phyloP scores from a whole-genome alignment of 257 asterid species.

The Nyctanthes arbortristis region DNA sequence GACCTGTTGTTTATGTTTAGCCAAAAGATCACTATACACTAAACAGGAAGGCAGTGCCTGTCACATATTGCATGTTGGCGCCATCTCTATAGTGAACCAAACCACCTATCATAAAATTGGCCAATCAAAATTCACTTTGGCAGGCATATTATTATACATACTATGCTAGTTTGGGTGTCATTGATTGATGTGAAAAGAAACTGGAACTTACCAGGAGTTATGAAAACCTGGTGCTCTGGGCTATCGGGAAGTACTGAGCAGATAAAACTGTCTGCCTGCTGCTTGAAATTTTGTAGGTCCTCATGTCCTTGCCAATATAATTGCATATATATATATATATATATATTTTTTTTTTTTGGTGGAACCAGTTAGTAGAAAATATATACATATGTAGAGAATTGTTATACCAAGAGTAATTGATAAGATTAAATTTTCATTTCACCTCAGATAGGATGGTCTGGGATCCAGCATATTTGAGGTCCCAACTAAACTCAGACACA shows the following conservation, averaged over 20 bases:
- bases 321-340: too few relatives aligned
- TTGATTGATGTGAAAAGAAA: too few relatives aligned
- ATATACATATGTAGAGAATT: too few relatives aligned
- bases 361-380: too few relatives aligned
- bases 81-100: slow-evolving; percentile 72
- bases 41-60: slow-evolving; percentile 62
- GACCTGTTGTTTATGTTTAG: slow-evolving; percentile 44
- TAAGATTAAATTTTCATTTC: background rate
- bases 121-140: too few relatives aligned
- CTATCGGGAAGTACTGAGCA: slow-evolving; percentile 71
- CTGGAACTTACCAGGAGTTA: slow-evolving; percentile 77
- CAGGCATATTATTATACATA: background rate
- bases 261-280: slow-evolving; percentile 67
- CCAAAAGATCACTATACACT: slow-evolving; percentile 51
- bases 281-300: slow-evolving; percentile 47
- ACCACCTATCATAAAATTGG: slow-evolving; percentile 46
- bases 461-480: slow-evolving; percentile 81
- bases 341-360: too few relatives aligned
- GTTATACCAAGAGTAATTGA: too few relatives aligned
- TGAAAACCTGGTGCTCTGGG: slow-evolving; percentile 60
- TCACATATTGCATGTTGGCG: slow-evolving; percentile 81
- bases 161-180: background rate
- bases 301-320: slow-evolving; percentile 50
- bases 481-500: slow-evolving; percentile 86
- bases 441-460: slow-evolving; percentile 68